Conservation (phyloP, 768 basidiomycete species). For the Gelatoporia subvermispora region DNA sequence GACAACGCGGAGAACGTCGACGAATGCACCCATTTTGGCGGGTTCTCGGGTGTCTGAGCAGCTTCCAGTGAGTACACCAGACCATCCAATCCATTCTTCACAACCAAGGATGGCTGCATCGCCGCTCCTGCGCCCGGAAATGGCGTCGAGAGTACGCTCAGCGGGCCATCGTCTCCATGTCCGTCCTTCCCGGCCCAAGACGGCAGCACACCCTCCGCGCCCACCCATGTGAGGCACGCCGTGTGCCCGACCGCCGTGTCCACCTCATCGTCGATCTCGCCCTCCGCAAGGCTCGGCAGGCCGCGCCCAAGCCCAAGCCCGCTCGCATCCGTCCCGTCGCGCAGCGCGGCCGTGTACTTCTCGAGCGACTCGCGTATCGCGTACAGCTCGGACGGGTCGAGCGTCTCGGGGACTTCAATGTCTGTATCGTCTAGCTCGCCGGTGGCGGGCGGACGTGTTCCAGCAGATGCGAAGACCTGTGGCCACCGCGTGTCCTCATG, state of each 20-base stretch:
- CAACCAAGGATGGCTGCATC: slow-evolving; percentile 42
- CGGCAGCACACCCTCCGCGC: slow-evolving; percentile 41
- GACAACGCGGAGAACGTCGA: slow-evolving; percentile 87
- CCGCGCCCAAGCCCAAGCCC: slow-evolving; percentile 62
- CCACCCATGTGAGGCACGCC: slow-evolving; percentile 65
- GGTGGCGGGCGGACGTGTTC: slow-evolving; percentile 17
- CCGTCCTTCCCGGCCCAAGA: slow-evolving; percentile 28
- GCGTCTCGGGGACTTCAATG: slow-evolving; percentile 78
- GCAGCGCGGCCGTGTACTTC: slow-evolving; percentile 73
- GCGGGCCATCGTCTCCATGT: slow-evolving; percentile 30
- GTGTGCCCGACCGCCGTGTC: slow-evolving; percentile 68
- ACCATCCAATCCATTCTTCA: slow-evolving; percentile 75
- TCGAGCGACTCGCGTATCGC: slow-evolving; percentile 77
- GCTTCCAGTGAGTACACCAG: slow-evolving; percentile 49
- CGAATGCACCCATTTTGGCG: slow-evolving; percentile 58
- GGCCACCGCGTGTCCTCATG: slow-evolving; percentile 83
- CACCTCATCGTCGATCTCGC: slow-evolving; percentile 90
- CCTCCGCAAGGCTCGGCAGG: slow-evolving; percentile 77
- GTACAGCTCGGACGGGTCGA: slow-evolving; percentile 80
- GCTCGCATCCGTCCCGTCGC: slow-evolving; percentile 51
- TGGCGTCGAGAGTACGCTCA: slow-evolving; percentile 62
- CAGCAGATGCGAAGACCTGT: slow-evolving; percentile 68
- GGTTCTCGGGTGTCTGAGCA: slow-evolving; percentile 16
- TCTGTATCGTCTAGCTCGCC: slow-evolving; percentile 26
- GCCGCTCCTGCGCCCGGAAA: slow-evolving; percentile 46